Evolutionary conservation across 768 basidiomycete species (phyloP).

Genomic region (Kondoa subrosea): DNA sequence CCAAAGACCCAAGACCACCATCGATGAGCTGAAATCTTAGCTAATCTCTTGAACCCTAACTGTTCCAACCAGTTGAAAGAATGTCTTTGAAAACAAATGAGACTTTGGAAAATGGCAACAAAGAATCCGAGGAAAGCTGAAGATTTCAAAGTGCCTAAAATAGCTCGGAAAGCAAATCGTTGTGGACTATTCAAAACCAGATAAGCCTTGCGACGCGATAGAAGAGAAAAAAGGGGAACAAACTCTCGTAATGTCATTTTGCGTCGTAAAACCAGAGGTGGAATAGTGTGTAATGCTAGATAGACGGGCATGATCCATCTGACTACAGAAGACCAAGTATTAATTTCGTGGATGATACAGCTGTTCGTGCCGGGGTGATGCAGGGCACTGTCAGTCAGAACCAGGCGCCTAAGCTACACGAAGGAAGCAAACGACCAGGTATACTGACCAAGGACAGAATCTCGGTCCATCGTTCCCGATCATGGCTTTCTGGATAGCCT

Average conservation of each 20-base stretch:
- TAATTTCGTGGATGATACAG: conserved; percentile 1
- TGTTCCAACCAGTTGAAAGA: conserved; percentile 3
- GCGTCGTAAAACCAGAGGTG: conserved; percentile 65
- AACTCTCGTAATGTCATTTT: conserved; percentile 44
- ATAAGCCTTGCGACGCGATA: not conserved
- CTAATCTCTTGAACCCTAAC: not conserved
- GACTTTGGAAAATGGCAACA: conserved; percentile 54
- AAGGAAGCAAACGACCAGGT: too few relatives aligned
- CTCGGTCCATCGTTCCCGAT: conserved; percentile 1
- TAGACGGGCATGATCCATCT: conserved; percentile 45
- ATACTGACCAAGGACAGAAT: not conserved
- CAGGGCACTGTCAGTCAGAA: not conserved
- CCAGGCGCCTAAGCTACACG: not conserved
- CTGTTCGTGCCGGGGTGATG: not conserved
- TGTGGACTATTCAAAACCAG: conserved; percentile 35
- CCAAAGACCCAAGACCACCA: conserved; percentile 48
- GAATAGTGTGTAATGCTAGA: conserved; percentile 75
- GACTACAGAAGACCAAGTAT: conserved; percentile 41
- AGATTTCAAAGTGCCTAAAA: conserved; percentile 59
- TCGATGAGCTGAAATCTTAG: conserved; percentile 47
- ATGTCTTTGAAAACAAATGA: conserved; percentile 25
- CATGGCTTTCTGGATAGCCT: not conserved
- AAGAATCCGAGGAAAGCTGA: conserved; percentile 74
- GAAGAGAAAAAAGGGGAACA: not conserved
- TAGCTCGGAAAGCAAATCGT: conserved; percentile 47